Evolutionary conservation across 257 asterid genomes (phyloP).

Genomic region (Nicotiana undulata): DNA sequence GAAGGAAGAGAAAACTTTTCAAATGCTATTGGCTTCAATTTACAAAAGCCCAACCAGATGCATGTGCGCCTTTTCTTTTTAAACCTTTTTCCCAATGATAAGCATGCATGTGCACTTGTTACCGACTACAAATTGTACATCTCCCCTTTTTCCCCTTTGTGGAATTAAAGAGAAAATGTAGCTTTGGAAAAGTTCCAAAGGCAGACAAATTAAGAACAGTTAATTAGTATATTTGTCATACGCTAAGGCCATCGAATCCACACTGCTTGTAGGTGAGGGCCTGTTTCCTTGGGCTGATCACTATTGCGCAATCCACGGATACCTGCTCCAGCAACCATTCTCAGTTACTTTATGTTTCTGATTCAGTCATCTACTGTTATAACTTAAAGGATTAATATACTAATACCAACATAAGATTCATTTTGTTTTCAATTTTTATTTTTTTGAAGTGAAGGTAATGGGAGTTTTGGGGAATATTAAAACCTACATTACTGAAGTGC

Average conservation of each 20-base stretch:
- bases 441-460: no score
- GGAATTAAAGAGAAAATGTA: not conserved
- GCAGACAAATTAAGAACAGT: no score
- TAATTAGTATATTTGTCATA: slow-evolving; percentile 24
- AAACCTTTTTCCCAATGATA: not conserved
- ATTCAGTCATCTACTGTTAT: not conserved
- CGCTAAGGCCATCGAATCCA: slow-evolving; percentile 92
- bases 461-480: no score
- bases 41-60: not conserved
- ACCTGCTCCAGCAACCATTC: slow-evolving; percentile 36
- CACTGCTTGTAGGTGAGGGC: slow-evolving; percentile 67
- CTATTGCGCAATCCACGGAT: slow-evolving; percentile 76
- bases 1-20: not conserved
- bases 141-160: not conserved
- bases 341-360: no score
- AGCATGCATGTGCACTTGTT: not conserved
- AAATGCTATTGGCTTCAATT: not conserved
- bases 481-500: no score
- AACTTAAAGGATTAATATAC: no score
- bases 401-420: no score
- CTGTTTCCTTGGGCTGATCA: slow-evolving; percentile 81
- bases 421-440: no score
- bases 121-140: not conserved
- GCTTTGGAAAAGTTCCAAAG: not conserved
- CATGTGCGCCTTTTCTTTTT: not conserved